Evolutionary conservation across 805 yeast genomes (phyloP).

Genomic region (Sugiyamaella floridensis): DNA sequence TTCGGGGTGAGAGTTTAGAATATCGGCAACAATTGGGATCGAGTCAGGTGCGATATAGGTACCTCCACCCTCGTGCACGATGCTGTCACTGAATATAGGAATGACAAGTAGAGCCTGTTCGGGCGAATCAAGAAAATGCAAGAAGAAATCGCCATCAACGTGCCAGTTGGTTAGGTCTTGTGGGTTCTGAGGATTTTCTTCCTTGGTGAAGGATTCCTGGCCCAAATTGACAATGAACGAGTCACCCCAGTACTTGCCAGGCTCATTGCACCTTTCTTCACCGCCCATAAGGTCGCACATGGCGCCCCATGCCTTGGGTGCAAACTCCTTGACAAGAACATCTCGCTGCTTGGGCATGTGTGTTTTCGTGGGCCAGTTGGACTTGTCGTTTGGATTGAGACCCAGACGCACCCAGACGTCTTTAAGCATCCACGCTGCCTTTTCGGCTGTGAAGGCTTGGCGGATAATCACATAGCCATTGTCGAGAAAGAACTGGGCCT

Average conservation of each 20-base stretch:
- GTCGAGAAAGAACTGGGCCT: constrained; percentile 6
- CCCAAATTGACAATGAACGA: constrained; percentile 8
- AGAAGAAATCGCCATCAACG: constrained; percentile 11
- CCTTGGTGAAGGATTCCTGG: background rate
- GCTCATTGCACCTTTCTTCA: constrained; percentile 5
- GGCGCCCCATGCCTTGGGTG: constrained; percentile 11
- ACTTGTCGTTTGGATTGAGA: constrained; percentile 6
- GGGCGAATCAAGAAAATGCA: constrained; percentile 11
- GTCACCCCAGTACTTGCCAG: constrained; percentile 8
- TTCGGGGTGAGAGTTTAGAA: constrained; percentile 3
- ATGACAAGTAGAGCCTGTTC: constrained; percentile 11
- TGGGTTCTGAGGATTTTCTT: constrained; percentile 5
- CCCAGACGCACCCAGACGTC: constrained; percentile 12
- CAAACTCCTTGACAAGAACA: constrained; percentile 6
- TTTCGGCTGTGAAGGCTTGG: constrained; percentile 5
- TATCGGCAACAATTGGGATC: constrained; percentile 8
- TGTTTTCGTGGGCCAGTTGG: constrained; percentile 3
- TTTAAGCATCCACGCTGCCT: constrained; percentile 10
- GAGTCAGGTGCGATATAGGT: constrained; percentile 10
- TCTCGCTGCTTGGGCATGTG: constrained; percentile 9
- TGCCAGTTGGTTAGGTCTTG: constrained; percentile 9
- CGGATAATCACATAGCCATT: constrained; percentile 5
- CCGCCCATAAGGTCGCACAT: constrained; percentile 10
- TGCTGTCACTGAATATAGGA: constrained; percentile 9
- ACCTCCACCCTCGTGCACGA: constrained; percentile 6